Evolutionary conservation across 2,329 filamentous ascomycete genomes (phyloP).

Genomic region (Neofusicoccum sp.): DNA sequence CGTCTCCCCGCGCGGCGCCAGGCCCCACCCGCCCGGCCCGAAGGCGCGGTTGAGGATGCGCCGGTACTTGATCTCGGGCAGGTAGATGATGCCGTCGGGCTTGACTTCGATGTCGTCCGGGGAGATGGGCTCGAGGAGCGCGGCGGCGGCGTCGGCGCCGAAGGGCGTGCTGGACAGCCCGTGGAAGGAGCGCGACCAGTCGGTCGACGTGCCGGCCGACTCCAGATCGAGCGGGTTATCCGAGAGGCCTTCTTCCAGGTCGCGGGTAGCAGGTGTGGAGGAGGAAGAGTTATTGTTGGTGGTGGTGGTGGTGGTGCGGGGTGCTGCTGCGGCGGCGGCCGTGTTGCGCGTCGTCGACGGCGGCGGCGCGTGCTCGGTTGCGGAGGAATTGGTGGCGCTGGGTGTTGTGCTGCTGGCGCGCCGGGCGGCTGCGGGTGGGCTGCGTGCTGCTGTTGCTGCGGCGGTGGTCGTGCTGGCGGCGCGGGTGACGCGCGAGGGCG

Average conservation of each 20-base stretch:
- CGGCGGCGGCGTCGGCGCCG: slow-evolving; percentile 66
- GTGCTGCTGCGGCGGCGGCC: neutral
- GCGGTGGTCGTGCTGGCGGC: slow-evolving; percentile 2
- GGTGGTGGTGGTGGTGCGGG: slow-evolving; percentile 23
- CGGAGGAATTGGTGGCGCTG: slow-evolving; percentile 22
- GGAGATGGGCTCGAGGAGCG: slow-evolving; percentile 69
- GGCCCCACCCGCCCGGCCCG: slow-evolving; percentile 92
- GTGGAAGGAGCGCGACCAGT: slow-evolving; percentile 86
- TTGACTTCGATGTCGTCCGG: slow-evolving; percentile 90
- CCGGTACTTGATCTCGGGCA: slow-evolving; percentile 98
- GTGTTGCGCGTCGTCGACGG: slow-evolving; percentile 11
- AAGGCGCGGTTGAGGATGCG: slow-evolving; percentile 88
- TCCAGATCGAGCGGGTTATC: slow-evolving; percentile 46
- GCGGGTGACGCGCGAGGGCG: neutral
- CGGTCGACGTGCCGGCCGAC: slow-evolving; percentile 54
- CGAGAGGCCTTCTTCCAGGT: slow-evolving; percentile 52
- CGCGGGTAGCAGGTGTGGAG: slow-evolving; percentile 29
- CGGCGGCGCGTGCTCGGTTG: slow-evolving; percentile 27
- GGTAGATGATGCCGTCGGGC: slow-evolving; percentile 92
- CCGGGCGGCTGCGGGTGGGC: neutral
- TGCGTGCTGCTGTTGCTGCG: neutral
- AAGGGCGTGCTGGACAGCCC: slow-evolving; percentile 75
- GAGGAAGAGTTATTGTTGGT: slow-evolving; percentile 24
- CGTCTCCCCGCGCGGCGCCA: slow-evolving; percentile 84
- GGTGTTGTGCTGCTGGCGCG: slow-evolving; percentile 21